Evolutionary conservation across 208 protist genomes (phyloP).

Genomic region (Endotrypanum monterogeii): DNA sequence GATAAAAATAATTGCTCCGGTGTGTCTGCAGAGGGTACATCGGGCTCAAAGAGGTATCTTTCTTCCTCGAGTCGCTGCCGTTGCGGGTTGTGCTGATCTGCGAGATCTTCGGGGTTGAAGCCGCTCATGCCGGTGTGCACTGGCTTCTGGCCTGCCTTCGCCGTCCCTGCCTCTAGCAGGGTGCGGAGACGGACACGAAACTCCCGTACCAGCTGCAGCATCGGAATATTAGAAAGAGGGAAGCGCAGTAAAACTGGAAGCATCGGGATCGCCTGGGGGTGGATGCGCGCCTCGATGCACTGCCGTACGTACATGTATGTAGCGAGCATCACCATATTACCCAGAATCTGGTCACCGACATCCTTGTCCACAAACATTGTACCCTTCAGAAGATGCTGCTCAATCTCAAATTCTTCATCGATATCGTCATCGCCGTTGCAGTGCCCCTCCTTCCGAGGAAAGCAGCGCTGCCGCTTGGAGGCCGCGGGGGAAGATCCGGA

Average conservation of each 20-base stretch:
- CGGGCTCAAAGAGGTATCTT: constrained; percentile 75
- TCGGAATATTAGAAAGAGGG: constrained; percentile 75
- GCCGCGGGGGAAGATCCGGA: background rate
- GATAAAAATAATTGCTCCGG: constrained; percentile 42
- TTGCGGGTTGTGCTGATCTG: constrained; percentile 32
- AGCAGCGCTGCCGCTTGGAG: constrained; percentile 6
- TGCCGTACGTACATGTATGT: constrained; percentile 81
- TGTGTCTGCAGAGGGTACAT: constrained; percentile 43
- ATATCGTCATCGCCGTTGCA: constrained; percentile 43
- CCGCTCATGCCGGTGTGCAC: constrained; percentile 43
- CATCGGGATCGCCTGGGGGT: constrained; percentile 58
- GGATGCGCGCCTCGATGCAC: constrained; percentile 61
- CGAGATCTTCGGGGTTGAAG: constrained; percentile 39
- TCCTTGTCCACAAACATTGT: constrained; percentile 87
- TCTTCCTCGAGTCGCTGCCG: constrained; percentile 34
- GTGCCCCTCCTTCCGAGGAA: constrained; percentile 44
- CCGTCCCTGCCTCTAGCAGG: constrained; percentile 63
- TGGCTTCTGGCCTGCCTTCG: constrained; percentile 34
- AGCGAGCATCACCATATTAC: constrained; percentile 78
- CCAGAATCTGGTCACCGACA: constrained; percentile 81
- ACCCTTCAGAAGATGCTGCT: constrained; percentile 75
- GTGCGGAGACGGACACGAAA: constrained; percentile 67
- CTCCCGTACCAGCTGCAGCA: constrained; percentile 81
- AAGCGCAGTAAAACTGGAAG: constrained; percentile 58
- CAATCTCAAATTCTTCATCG: constrained; percentile 30